Evolutionary conservation across 768 basidiomycete genomes (phyloP), one percentile per base, ranked within the genome.

Genomic region (Tubosaeta sp.): DNA sequence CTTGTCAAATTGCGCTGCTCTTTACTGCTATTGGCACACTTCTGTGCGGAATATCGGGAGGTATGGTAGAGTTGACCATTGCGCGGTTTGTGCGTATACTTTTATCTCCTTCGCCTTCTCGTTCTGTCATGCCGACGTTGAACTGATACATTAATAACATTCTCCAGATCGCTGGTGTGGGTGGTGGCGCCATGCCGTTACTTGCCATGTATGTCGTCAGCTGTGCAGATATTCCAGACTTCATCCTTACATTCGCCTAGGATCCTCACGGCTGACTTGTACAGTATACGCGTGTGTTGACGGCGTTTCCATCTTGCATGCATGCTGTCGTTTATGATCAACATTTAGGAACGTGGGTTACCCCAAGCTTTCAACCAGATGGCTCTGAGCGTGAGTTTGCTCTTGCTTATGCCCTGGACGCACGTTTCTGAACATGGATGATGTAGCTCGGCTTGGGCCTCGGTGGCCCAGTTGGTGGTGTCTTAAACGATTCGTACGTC

Each of bases 61-160:
- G 72, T 54, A 86, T 91, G 81, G 76, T 83, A 46, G 77, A 77
- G 66, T 73, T 90, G 16, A 84, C 90, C 41, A 61, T 75, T 2
- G 80, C 85, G 1, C 73, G 87, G 65, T 90, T 89, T 59, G 86
- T 89, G 58, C 46, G 84, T 59, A 50, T n/a, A 16, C 68, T 12
- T 16, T 7, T 3, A 2, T 14, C 13, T 8, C 22, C 14, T 25
- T 13, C 6, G 13, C n/a, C 21, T 12, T 27, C 16, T 6, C 18
- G 9, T 30, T 30, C 11, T 5, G 5, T 22, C 13, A 19, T 5
- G 14, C 6, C 32, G 31, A 7, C 25, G 32, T 18, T 39, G 14
- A n/a, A 25, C 19, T 43, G 13, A 18, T 18, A 29, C 11, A n/a
- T 6, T 21, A 9, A 11, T 7, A 18, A 18, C 8, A 8, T 6